Conservation (phyloP, 768 basidiomycete species). For the Lentinus brumalis region DNA sequence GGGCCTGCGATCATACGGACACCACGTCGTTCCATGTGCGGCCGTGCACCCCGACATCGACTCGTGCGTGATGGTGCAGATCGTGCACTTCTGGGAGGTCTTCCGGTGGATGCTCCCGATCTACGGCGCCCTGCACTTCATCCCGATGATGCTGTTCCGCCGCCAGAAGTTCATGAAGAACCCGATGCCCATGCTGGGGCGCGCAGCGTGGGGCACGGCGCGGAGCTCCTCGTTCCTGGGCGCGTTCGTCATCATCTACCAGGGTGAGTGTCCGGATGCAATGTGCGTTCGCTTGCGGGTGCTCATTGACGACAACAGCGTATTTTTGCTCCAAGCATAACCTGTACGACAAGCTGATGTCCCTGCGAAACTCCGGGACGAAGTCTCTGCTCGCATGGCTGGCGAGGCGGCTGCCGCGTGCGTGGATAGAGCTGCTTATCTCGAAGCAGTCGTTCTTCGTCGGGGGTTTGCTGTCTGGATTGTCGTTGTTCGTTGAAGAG, state of each 20-base stretch:
- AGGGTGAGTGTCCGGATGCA: constrained; percentile 51
- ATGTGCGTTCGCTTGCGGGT: background rate
- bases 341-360: constrained; percentile 49
- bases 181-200: constrained; percentile 66
- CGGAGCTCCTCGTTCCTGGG: constrained; percentile 89
- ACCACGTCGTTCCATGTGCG: constrained; percentile 60
- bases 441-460: constrained; percentile 76
- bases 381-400: constrained; percentile 37
- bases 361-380: constrained; percentile 25
- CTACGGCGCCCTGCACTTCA: constrained; percentile 88
- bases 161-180: constrained; percentile 62
- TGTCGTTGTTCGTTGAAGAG: constrained; percentile 86
- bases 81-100: constrained; percentile 78
- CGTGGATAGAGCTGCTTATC: constrained; percentile 57
- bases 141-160: constrained; percentile 86
- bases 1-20: constrained; percentile 43
- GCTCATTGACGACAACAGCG: constrained; percentile 36
- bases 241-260: constrained; percentile 78
- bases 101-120: constrained; percentile 82
- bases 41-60: constrained; percentile 78
- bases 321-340: constrained; percentile 70
- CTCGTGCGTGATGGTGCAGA: constrained; percentile 57
- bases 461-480: constrained; percentile 69
- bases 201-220: constrained; percentile 68
- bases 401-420: constrained; percentile 25